phyloP scores from a whole-genome alignment of 1,139 yeast genomes.

The Diutina ranongensis region DNA sequence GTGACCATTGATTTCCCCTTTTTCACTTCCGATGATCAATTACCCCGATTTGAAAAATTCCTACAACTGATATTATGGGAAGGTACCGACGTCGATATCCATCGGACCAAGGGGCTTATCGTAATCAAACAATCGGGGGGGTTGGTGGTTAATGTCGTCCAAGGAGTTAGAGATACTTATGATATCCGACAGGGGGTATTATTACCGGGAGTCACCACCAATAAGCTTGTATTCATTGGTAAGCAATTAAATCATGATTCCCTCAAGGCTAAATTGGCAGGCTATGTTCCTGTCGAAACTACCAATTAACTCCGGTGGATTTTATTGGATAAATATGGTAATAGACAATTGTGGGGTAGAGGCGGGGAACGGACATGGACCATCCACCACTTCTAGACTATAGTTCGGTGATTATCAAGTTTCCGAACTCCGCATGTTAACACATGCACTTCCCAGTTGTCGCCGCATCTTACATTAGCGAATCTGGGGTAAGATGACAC shows the following conservation, averaged over 20 bases:
- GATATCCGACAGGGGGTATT: slow-evolving; percentile 53
- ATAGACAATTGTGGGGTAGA: background rate
- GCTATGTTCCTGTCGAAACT: background rate
- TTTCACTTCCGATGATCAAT: slow-evolving; percentile 19
- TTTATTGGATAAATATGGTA: no score
- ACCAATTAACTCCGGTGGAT: no score
- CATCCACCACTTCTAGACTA: no score
- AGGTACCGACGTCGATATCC: slow-evolving; percentile 47
- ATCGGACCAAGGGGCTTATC: slow-evolving; percentile 71
- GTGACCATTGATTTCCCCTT: slow-evolving; percentile 43
- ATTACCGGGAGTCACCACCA: slow-evolving; percentile 24
- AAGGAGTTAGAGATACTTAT: slow-evolving; percentile 88
- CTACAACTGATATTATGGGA: slow-evolving; percentile 68
- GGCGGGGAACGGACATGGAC: background rate
- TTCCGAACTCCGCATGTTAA: no score
- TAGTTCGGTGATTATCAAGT: no score
- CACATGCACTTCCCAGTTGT: no score
- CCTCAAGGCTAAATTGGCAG: slow-evolving; percentile 11
- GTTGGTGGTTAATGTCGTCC: slow-evolving; percentile 43
- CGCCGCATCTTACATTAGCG: no score
- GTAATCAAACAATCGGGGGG: no score
- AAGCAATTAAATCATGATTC: slow-evolving; percentile 36
- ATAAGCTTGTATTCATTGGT: slow-evolving; percentile 76
- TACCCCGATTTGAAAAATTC: slow-evolving; percentile 41
- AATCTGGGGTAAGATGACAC: no score